phyloP scores from a whole-genome alignment of 129 eudicot genomes.

The Apium graveolens region DNA sequence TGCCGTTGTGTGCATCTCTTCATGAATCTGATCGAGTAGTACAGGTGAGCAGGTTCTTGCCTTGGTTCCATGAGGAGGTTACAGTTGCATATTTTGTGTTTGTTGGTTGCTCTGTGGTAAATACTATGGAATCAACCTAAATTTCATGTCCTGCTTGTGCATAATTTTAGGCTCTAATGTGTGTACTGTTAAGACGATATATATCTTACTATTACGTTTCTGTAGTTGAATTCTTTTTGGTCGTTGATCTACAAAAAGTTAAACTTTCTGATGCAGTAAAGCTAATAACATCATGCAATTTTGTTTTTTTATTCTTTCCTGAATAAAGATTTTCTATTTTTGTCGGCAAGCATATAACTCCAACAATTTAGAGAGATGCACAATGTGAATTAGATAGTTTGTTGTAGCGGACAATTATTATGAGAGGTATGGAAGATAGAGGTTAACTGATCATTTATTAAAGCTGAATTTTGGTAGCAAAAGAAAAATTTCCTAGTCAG shows the following conservation, averaged over 20 bases:
- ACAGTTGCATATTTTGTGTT: neutral
- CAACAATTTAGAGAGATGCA: neutral
- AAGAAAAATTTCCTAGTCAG: neutral
- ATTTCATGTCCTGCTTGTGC: neutral
- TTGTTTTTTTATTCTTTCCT: neutral
- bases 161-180: neutral
- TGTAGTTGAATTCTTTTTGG: neutral
- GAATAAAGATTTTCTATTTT: neutral
- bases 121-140: neutral
- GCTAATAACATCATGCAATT: neutral
- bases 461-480: neutral
- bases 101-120: neutral
- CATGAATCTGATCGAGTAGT: slow-evolving; percentile 96
- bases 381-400: too few relatives aligned
- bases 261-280: neutral
- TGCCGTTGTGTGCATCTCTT: slow-evolving; percentile 94
- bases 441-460: too few relatives aligned
- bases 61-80: neutral
- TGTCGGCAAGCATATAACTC: neutral
- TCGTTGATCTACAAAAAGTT: neutral
- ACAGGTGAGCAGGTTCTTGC: slow-evolving; percentile 46
- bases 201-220: neutral
- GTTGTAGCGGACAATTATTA: neutral
- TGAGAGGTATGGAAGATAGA: neutral
- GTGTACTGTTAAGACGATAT: neutral